Conservation (phyloP, 1,284 basidiomycete species). For the Chiua sp. region DNA sequence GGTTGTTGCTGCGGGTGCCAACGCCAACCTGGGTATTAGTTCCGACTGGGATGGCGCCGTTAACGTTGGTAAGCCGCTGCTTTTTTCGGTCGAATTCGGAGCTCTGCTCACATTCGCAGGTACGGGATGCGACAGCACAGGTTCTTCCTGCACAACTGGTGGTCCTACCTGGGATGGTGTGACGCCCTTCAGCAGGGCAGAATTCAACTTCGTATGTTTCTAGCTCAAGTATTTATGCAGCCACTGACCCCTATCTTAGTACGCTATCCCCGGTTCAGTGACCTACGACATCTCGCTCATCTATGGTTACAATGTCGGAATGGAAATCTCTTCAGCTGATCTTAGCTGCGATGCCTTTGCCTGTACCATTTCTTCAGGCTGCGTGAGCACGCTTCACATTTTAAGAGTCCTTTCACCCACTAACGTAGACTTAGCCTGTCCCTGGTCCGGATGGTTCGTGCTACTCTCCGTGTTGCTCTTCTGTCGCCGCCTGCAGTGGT, state of each 20-base stretch:
- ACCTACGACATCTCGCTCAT: constrained; percentile 44
- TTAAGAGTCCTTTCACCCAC: background rate
- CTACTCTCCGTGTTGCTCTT: constrained; percentile 33
- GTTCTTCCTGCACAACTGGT: constrained; percentile 38
- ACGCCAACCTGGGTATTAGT: constrained; percentile 37
- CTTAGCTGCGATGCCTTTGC: constrained; percentile 29
- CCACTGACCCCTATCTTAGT: constrained; percentile 15
- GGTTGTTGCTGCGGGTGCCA: constrained; percentile 24
- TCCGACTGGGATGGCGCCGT: constrained; percentile 39
- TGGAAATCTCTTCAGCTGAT: constrained; percentile 40
- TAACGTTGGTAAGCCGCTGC: constrained; percentile 34
- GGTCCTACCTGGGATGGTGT: constrained; percentile 29
- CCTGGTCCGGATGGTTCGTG: constrained; percentile 26
- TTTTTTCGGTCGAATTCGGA: background rate
- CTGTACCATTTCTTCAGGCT: constrained; percentile 16
- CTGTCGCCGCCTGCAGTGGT: constrained; percentile 20
- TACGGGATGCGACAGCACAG: constrained; percentile 33
- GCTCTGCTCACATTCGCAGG: constrained; percentile 24
- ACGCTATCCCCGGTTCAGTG: constrained; percentile 35
- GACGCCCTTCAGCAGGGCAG: constrained; percentile 33
- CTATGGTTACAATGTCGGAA: constrained; percentile 44
- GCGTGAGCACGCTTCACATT: constrained; percentile 12
- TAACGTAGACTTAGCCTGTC: constrained; percentile 24
- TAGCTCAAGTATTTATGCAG: background rate
- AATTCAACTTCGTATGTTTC: constrained; percentile 30